These are phyloP conservation scores for Draba incana DNA, from an alignment of 345 rosid species.

Conservation along the genomic window DNA sequence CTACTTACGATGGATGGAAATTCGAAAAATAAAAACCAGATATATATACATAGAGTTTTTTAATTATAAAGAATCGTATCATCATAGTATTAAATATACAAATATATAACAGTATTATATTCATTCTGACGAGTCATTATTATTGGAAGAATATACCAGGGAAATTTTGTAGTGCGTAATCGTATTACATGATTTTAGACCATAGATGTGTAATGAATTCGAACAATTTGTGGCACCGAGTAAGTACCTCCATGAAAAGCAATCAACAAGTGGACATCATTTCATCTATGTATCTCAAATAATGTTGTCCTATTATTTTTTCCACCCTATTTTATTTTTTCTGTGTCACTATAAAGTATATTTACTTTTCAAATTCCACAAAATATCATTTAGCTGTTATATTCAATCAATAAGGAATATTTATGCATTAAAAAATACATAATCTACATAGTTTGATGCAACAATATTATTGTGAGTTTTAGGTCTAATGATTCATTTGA, in stretches of 20 bases:
- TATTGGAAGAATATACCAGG: slow-evolving; percentile 15
- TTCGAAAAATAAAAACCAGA: too few relatives aligned
- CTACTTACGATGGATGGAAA: too few relatives aligned
- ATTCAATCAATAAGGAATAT: neutral
- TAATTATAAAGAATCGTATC: neutral
- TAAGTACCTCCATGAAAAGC: slow-evolving; percentile 31
- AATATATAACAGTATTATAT: slow-evolving; percentile 11
- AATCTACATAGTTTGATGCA: neutral
- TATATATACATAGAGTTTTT: too few relatives aligned
- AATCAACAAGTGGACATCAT: slow-evolving; percentile 34
- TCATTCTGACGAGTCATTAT: slow-evolving; percentile 12
- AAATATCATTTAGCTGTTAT: neutral
- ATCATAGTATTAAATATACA: neutral
- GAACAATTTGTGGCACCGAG: slow-evolving; percentile 33
- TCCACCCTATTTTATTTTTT: slow-evolving; percentile 10
- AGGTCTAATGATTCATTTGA: neutral
- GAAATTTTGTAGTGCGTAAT: slow-evolving; percentile 2
- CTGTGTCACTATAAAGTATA: slow-evolving; percentile 6
- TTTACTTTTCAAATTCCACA: slow-evolving; percentile 4
- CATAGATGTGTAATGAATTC: slow-evolving; percentile 10
- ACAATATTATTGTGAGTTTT: too few relatives aligned
- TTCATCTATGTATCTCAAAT: slow-evolving; percentile 22
- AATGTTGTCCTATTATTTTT: slow-evolving; percentile 37
- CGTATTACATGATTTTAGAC: slow-evolving; percentile 10
- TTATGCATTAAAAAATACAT: too few relatives aligned